Evolutionary conservation across 2,329 filamentous ascomycete genomes (phyloP), one percentile per base, ranked within the genome.

Genomic region (Xylaria multiplex): DNA sequence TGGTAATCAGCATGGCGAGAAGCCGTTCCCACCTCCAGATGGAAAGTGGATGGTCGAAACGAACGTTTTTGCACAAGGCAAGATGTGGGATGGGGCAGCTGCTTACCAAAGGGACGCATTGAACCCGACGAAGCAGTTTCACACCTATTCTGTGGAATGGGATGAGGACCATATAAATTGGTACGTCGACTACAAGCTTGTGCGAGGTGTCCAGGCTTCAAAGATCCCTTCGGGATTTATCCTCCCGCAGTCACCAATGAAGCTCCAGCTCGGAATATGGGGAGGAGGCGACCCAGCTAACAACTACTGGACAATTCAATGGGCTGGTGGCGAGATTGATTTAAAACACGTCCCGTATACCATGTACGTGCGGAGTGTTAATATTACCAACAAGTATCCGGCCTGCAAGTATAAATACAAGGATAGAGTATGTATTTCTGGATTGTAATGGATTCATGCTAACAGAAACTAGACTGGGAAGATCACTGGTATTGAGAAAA

Each of bases 111-210:
- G 73, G 43, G 73, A 71, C 30, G 56, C 64, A 3, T 67, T 67
- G n/a, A 73, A 72, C 46, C 75, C 75, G 32, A 70, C 73, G 16
- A 71, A 70, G 30, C 71, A 73, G 35, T 76, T 77, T 56, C 76
- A 77, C 54, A 77, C 73, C 16, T 77, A 77, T 50, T 77, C 76
- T 2, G 73, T 77, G 7, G 75, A 77, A 48, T 77, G 76, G 76
- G 75, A 76, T 45, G 72, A 74, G 35, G 65, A 62, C 22, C 69
- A 73, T 30, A 69, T 76, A 42, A 66, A 62, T 48, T 77, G 76
- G 75, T 74, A 70, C 9, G 72, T 77, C 19, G 74, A 77, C 62
- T 69, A 74, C 45, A 72, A 71, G 50, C 65, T 76, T 14, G 66
- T 74, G 22, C 72, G 76, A 9, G 73, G 69, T 32, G 59, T 75